Base-by-base conservation (phyloP, 1,139 yeast species). In the Pichiaceae sp. region DNA sequence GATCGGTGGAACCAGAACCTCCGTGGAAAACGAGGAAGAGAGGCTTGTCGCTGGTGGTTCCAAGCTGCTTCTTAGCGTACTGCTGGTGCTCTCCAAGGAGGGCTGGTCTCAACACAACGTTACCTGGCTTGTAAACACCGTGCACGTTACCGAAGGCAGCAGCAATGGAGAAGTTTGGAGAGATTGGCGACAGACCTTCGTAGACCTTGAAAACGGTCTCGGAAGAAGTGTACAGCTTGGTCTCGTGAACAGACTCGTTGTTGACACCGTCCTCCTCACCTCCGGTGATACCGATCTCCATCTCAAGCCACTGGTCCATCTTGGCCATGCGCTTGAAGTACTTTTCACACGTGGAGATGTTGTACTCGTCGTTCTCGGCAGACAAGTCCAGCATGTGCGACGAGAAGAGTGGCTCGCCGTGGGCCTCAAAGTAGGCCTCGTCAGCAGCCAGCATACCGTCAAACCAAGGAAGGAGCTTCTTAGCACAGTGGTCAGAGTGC, bases 191-290 rank as follows among this genome's bases (percentile, higher is more conserved):
- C 56, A 91, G 75, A 42, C 96, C 96, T 68, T 84, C 71, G 78
- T 85, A 73, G 56, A 91, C 97, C 52, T 76, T 78, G 71, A 66
- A 93, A 42, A 91, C 96, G 55, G 96, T 93, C 70, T 84, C 96
- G 59, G 99, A 91, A 57, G 80, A 77, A 54, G 99, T 91, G 82
- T 91, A 93, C 57, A 91, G 75, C 50, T 83, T 66, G 51, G 84
- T 87, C 68, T 83, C 80, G 63, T 78, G 78, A 51, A 85, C 96
- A 65, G 78, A 75, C 68, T 89, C 93, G 77, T 91, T 93, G 81
- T 91, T 93, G 59, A 93, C 98, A 79, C 99, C 99, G 63, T 91
- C 99, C 72, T 91, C 98, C 74, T 91, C 98, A 81, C 98, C 98
- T 72, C 98, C 97, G 63, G 98, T 93, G 78, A 91, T 91, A 78